Base-by-base conservation (phyloP, 2,329 filamentous ascomycete genomes). In the Aspergillus quadrilineatus region DNA sequence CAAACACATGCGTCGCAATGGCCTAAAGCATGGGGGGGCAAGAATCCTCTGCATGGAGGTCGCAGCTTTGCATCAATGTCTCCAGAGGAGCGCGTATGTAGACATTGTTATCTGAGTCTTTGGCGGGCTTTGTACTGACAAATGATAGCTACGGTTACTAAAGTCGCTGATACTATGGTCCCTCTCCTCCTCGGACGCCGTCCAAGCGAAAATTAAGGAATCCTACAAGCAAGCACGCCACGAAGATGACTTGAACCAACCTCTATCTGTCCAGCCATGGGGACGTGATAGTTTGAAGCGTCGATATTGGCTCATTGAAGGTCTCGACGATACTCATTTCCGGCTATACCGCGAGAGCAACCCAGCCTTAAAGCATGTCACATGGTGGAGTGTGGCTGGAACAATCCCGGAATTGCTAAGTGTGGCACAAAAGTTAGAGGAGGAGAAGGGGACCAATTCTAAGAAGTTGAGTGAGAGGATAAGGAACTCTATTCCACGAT, bases 301-400 rank as follows among this genome's bases (percentile, higher is more conserved):
- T 55, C 87, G 92, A 58, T 99, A 97, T 75, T 99, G 89, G 79
- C 80, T 99, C 47, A 85, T 99, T 60, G 94, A 99, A 75, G 94
- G 94, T 10, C 85, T 90, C 64, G 93, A 97, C 66, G 92, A 99
- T 73, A 97, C 93, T 3, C 84, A 89, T 60, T 99, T 99, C 74
- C 85, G 94, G 60, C 84, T 99, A 44, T 99, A 99, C 73, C 85
- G 94, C 52, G 94, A 99, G 75, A 93, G 90, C 75, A 95, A 96
- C 67, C 89, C 90, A 10, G 86, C 86, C 4, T 82, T 88, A 32
- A 84, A 84, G 67, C 84, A 89, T 45, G 88, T 88, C 60, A 91
- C 90, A 26, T 99, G 94, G 94, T 91, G 90, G 84, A 97, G 88
- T 68, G 87, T 97, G 42, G 94, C 94, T 14, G 91, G 93, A 6